Evolutionary conservation across 2,329 filamentous ascomycete species (phyloP).

Genomic region (Boeremia lycopersici): DNA sequence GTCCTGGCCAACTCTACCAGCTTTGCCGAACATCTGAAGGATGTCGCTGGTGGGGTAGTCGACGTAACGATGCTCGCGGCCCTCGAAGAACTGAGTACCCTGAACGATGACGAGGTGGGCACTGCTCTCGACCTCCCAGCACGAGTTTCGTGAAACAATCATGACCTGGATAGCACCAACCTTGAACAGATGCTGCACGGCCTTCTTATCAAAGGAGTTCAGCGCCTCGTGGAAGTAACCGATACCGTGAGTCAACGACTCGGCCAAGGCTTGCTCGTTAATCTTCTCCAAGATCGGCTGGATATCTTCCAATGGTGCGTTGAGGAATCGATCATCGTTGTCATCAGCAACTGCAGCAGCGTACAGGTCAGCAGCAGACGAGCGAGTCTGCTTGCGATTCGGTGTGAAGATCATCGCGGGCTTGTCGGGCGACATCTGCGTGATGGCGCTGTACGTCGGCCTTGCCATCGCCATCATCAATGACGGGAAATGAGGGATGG

Average conservation of each 20-base stretch:
- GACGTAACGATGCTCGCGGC: slow-evolving; percentile 93
- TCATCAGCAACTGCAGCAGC: slow-evolving; percentile 88
- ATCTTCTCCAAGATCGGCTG: slow-evolving; percentile 80
- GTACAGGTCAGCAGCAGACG: slow-evolving; percentile 84
- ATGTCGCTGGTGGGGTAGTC: slow-evolving; percentile 95
- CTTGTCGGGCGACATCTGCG: slow-evolving; percentile 86
- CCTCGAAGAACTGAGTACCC: slow-evolving; percentile 98
- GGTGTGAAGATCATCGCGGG: slow-evolving; percentile 92
- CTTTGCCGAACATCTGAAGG: slow-evolving; percentile 97
- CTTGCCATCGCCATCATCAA: slow-evolving; percentile 99
- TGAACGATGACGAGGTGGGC: slow-evolving; percentile 94
- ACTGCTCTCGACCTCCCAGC: slow-evolving; percentile 89
- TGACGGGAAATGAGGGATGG: slow-evolving; percentile 94
- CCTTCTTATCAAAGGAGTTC: slow-evolving; percentile 85
- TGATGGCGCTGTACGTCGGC: slow-evolving; percentile 86
- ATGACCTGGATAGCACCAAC: slow-evolving; percentile 89
- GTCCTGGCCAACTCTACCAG: slow-evolving; percentile 77
- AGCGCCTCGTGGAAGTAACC: slow-evolving; percentile 97
- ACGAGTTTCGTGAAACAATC: slow-evolving; percentile 82
- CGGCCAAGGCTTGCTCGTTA: slow-evolving; percentile 83
- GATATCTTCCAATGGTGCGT: slow-evolving; percentile 82
- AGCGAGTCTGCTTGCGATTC: slow-evolving; percentile 88
- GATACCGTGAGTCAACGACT: slow-evolving; percentile 90
- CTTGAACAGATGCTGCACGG: slow-evolving; percentile 89
- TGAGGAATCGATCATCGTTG: slow-evolving; percentile 90